These are phyloP conservation scores for Peltaster fructicola DNA, from an alignment of 2,329 filamentous ascomycete species.

Conservation along the genomic window DNA sequence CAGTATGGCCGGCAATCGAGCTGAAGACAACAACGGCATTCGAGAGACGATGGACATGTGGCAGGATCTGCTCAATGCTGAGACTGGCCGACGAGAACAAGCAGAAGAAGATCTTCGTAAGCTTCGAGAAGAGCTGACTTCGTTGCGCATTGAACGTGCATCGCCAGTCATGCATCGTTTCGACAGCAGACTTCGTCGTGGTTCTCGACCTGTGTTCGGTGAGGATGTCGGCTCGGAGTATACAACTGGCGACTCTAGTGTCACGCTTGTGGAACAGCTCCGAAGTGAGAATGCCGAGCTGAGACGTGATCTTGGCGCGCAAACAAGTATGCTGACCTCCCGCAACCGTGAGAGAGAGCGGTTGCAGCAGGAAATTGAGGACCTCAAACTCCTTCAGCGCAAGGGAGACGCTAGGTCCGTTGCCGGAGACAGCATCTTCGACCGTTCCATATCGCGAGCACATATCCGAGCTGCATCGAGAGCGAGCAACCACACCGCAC, in stretches of 20 bases:
- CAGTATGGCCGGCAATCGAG: slow-evolving; percentile 27
- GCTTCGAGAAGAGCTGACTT: slow-evolving; percentile 65
- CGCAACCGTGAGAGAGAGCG: slow-evolving; percentile 88
- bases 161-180: slow-evolving; percentile 21
- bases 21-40: slow-evolving; percentile 12
- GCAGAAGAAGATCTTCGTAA: slow-evolving; percentile 74
- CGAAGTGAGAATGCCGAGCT: slow-evolving; percentile 86
- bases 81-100: slow-evolving; percentile 75
- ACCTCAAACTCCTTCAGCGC: slow-evolving; percentile 74
- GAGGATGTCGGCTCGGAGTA: slow-evolving; percentile 22
- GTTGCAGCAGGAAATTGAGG: slow-evolving; percentile 91
- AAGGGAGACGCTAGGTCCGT: slow-evolving; percentile 45
- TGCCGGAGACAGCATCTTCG: slow-evolving; percentile 75
- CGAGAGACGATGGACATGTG: slow-evolving; percentile 55
- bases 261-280: slow-evolving; percentile 50
- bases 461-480: slow-evolving; percentile 54
- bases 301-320: slow-evolving; percentile 78
- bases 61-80: slow-evolving; percentile 86
- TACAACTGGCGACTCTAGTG: slow-evolving; percentile 13
- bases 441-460: slow-evolving; percentile 80
- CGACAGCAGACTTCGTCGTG: slow-evolving; percentile 22
- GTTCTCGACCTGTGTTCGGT: slow-evolving; percentile 19
- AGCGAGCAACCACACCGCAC: slow-evolving; percentile 48
- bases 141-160: slow-evolving; percentile 25
- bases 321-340: slow-evolving; percentile 94